Conservation (phyloP, 1,284 basidiomycete genomes). For the Vanrija sp. region DNA sequence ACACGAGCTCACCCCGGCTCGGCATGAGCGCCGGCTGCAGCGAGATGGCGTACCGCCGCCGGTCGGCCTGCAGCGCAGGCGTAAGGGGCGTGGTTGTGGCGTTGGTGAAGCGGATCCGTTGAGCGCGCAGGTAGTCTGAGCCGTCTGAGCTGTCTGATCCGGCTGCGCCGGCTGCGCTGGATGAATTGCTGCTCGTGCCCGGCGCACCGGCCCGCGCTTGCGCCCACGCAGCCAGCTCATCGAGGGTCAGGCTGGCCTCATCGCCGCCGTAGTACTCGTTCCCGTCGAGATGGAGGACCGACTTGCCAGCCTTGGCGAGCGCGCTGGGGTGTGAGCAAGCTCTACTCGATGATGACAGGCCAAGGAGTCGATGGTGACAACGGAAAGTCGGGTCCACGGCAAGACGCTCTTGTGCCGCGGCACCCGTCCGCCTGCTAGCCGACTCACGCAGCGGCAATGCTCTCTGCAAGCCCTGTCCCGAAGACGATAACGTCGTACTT, state of each 20-base stretch:
- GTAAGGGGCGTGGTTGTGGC: constrained; percentile 49
- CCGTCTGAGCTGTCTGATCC: not conserved
- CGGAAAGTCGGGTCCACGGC: no score
- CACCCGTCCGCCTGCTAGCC: not conserved
- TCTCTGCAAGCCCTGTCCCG: constrained; percentile 81
- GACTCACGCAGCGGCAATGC: constrained; percentile 82
- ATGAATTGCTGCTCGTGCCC: not conserved
- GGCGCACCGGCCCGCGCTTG: constrained; percentile 32
- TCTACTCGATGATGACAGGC: no score
- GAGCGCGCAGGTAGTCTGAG: not conserved
- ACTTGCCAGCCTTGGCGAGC: constrained; percentile 78
- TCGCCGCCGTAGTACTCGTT: constrained; percentile 81
- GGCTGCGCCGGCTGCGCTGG: no score
- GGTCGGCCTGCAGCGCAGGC: constrained; percentile 53
- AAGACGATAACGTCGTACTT: constrained; percentile 75
- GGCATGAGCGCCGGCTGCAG: constrained; percentile 79
- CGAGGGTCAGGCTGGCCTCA: constrained; percentile 74
- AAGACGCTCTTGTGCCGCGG: not conserved
- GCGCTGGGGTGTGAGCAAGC: constrained; percentile 55
- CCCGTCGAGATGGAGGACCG: constrained; percentile 79
- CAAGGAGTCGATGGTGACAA: no score
- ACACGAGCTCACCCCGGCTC: constrained; percentile 72
- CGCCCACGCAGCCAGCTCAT: constrained; percentile 73
- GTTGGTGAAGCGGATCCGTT: constrained; percentile 14
- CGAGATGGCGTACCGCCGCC: constrained; percentile 78